A percentile compares a stretch with the other conserved stretches of the same genome.
These are phyloP conservation scores for Cryptococcus neoformans DNA, from an alignment of 1,284 basidiomycete species.

Conservation along the genomic window DNA sequence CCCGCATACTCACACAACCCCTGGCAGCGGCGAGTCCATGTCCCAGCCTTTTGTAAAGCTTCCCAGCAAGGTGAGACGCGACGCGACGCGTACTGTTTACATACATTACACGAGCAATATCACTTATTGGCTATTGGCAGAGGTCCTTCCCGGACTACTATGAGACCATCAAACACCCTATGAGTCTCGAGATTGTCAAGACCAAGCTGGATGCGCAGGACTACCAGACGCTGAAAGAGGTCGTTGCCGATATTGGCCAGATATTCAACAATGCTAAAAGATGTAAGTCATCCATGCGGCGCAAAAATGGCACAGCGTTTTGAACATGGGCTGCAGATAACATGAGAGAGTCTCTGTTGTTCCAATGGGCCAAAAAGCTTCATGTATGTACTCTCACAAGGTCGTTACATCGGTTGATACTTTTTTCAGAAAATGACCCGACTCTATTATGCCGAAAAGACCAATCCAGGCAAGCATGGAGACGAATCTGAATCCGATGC, in stretches of 20 bases:
- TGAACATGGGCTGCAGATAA: slow-evolving; percentile 33
- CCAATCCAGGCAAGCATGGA: slow-evolving; percentile 18
- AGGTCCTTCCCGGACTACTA: slow-evolving; percentile 47
- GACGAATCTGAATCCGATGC: slow-evolving; percentile 24
- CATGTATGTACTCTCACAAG: slow-evolving; percentile 29
- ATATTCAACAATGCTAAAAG: slow-evolving; percentile 48
- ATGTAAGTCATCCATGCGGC: slow-evolving; percentile 25
- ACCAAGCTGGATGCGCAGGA: slow-evolving; percentile 26
- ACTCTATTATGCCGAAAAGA: slow-evolving; percentile 24
- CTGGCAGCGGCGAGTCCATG: slow-evolving; percentile 32
- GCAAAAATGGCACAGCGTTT: not conserved
- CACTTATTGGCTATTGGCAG: slow-evolving; percentile 8
- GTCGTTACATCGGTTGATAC: not conserved
- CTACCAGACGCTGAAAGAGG: slow-evolving; percentile 36
- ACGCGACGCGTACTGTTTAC: not conserved
- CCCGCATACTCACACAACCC: not conserved
- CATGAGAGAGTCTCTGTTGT: slow-evolving; percentile 42
- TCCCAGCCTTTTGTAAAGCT: slow-evolving; percentile 42
- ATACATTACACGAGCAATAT: not conserved
- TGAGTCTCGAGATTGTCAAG: slow-evolving; percentile 41
- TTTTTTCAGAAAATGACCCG: slow-evolving; percentile 34
- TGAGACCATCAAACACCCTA: slow-evolving; percentile 45
- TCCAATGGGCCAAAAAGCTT: slow-evolving; percentile 46
- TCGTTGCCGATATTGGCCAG: slow-evolving; percentile 37
- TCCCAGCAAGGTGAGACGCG: slow-evolving; percentile 38